Evolutionary conservation across 805 yeast genomes (phyloP).

Genomic region (Sugiyamaella floridensis): DNA sequence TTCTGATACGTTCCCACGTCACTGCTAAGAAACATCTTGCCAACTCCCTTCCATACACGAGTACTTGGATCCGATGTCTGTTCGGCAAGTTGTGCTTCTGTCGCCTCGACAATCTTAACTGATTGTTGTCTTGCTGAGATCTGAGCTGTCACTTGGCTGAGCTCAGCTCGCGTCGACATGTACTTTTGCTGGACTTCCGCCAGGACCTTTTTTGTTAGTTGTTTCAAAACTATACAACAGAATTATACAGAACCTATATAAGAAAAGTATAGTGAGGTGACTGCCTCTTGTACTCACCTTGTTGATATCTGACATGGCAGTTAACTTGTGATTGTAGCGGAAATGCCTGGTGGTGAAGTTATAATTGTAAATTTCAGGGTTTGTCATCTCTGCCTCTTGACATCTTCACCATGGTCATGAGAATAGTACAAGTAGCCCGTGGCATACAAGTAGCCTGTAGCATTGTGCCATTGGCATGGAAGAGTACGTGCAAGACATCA

Average conservation of each 20-base stretch:
- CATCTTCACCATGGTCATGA: too few relatives aligned
- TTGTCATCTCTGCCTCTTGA: neutral
- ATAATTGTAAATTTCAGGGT: neutral
- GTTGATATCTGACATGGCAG: neutral
- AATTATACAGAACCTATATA: too few relatives aligned
- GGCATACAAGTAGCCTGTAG: too few relatives aligned
- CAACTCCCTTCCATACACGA: constrained; percentile 77
- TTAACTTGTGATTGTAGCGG: too few relatives aligned
- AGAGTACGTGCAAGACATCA: too few relatives aligned
- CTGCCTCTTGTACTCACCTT: neutral
- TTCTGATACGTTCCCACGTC: constrained; percentile 41
- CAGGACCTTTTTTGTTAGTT: constrained; percentile 7
- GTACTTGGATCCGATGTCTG: constrained; percentile 35
- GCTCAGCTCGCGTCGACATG: constrained; percentile 51
- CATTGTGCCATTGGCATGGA: too few relatives aligned
- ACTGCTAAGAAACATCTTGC: constrained; percentile 50
- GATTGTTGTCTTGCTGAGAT: constrained; percentile 44
- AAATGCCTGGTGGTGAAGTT: neutral
- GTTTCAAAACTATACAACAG: too few relatives aligned
- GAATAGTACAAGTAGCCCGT: too few relatives aligned
- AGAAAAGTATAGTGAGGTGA: too few relatives aligned
- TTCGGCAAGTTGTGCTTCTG: constrained; percentile 49
- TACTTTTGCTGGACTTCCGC: constrained; percentile 61
- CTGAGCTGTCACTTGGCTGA: constrained; percentile 48
- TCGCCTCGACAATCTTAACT: constrained; percentile 47